Percentiles rank a stretch among this genome's conserved stretches.
phyloP scores from a whole-genome alignment of 768 basidiomycete genomes.

The Lactarius vividus region DNA sequence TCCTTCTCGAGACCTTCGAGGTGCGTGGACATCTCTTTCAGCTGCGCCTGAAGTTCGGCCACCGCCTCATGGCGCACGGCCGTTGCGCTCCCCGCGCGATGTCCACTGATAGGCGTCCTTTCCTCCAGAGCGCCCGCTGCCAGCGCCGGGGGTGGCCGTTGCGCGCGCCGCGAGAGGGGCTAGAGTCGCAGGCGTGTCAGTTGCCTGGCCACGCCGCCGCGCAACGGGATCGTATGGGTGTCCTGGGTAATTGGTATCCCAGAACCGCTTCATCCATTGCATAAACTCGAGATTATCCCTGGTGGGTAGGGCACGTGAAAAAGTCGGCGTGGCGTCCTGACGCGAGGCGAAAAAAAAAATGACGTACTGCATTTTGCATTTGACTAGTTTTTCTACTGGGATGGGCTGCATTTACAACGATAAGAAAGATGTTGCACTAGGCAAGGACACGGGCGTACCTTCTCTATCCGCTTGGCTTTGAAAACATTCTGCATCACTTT shows the following conservation, averaged over 20 bases:
- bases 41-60: conserved; percentile 66
- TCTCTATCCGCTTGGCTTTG: conserved; percentile 91
- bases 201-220: conserved; percentile 72
- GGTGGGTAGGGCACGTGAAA: conserved; percentile 9
- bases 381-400: conserved; percentile 88
- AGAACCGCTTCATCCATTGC: conserved; percentile 96
- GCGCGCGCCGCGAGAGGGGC: conserved; percentile 52
- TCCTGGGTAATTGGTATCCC: conserved; percentile 90
- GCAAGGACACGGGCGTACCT: conserved; percentile 47
- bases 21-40: conserved; percentile 77
- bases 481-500: conserved; percentile 93
- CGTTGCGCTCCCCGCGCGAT: conserved; percentile 52
- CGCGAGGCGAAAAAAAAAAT: conserved; percentile 8
- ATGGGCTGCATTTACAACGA: conserved; percentile 62
- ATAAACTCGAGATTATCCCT: conserved; percentile 98
- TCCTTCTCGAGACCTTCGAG: conserved; percentile 95
- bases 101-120: conserved; percentile 69
- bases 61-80: conserved; percentile 67
- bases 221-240: conserved; percentile 83
- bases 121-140: conserved; percentile 52
- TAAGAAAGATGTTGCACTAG: neutral
- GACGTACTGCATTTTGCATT: conserved; percentile 98
- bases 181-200: conserved; percentile 77
- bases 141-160: conserved; percentile 37
- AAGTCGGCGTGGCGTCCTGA: conserved; percentile 7